Percentiles rank a stretch among this genome's conserved stretches.
Evolutionary conservation across 1,284 basidiomycete species (phyloP).

Genomic region (Leccinum insolens): DNA sequence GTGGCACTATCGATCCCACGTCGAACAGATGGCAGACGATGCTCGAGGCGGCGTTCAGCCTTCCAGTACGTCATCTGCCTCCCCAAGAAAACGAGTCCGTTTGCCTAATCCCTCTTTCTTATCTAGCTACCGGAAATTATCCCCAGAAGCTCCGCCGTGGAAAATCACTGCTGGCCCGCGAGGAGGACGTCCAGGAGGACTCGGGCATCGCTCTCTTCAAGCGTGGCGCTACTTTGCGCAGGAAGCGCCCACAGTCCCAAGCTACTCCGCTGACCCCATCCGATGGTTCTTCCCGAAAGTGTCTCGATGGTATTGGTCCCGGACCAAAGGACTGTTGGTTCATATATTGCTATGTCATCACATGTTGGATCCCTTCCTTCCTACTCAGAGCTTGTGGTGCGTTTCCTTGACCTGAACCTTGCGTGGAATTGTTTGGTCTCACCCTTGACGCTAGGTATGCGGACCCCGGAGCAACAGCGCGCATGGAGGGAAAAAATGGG

Average conservation of each 20-base stretch:
- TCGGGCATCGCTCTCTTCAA: conserved; percentile 89
- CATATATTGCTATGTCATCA: conserved; percentile 91
- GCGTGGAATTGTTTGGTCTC: conserved; percentile 6
- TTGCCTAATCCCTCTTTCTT: conserved; percentile 10
- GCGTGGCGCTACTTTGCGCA: conserved; percentile 74
- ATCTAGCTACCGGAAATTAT: conserved; percentile 79
- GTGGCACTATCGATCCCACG: conserved; percentile 94
- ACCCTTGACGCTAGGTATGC: conserved; percentile 62
- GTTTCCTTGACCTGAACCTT: conserved; percentile 31
- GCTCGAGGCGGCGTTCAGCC: conserved; percentile 73
- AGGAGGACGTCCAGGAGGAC: conserved; percentile 80
- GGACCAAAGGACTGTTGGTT: conserved; percentile 96
- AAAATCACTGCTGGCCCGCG: conserved; percentile 84
- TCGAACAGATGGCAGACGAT: conserved; percentile 78
- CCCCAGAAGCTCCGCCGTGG: conserved; percentile 81
- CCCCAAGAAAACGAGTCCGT: conserved; percentile 9
- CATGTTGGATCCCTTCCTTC: conserved; percentile 80
- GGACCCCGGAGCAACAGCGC: conserved; percentile 91
- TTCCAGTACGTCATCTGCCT: conserved; percentile 61
- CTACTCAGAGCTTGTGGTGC: conserved; percentile 68
- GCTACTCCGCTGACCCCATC: conserved; percentile 39
- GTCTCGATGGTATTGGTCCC: conserved; percentile 72
- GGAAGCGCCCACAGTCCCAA: conserved; percentile 60
- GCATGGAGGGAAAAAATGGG: conserved; percentile 99
- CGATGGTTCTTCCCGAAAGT: conserved; percentile 52